Evolutionary conservation across 345 rosid species (phyloP).

Genomic region (Citrus mangshanensis): DNA sequence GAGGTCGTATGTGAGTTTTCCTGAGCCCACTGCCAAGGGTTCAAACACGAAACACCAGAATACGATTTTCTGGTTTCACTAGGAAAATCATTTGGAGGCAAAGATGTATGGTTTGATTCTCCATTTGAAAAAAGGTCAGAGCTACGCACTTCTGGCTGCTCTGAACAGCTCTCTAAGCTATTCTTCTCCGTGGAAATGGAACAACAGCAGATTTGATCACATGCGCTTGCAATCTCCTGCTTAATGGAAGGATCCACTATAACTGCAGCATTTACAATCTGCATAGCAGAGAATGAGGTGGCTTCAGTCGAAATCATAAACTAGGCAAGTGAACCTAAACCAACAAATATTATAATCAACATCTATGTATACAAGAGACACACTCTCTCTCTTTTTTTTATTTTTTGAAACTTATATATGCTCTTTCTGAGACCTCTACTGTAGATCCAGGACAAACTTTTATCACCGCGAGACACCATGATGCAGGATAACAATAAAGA

Average conservation of each 20-base stretch:
- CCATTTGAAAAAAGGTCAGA: slow-evolving; percentile 12
- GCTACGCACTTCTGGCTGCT: slow-evolving; percentile 9
- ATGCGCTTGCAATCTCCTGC: slow-evolving; percentile 56
- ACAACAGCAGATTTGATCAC: slow-evolving; percentile 50
- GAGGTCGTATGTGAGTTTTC: slow-evolving; percentile 24
- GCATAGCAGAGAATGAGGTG: slow-evolving; percentile 13
- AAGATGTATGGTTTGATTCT: slow-evolving; percentile 5
- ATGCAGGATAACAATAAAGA: background rate
- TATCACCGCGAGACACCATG: background rate
- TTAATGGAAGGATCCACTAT: slow-evolving; percentile 68
- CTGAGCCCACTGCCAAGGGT: slow-evolving; percentile 68
- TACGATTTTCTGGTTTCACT: slow-evolving; percentile 18
- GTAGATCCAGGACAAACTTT: background rate
- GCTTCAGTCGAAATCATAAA: background rate
- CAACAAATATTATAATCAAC: too few species aligned
- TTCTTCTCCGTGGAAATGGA: slow-evolving; percentile 23
- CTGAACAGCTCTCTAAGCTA: slow-evolving; percentile 11
- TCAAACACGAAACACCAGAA: slow-evolving; percentile 54
- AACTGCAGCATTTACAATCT: slow-evolving; percentile 80
- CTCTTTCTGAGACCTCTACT: too few species aligned
- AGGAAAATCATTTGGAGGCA: slow-evolving; percentile 22
- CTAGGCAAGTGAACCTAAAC: background rate
- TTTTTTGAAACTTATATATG: background rate
- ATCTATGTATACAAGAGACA: background rate
- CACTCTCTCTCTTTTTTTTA: background rate